These are phyloP conservation scores for Kodamaea fungicola DNA, from an alignment of 1,139 yeast genomes.

Conservation along the genomic window DNA sequence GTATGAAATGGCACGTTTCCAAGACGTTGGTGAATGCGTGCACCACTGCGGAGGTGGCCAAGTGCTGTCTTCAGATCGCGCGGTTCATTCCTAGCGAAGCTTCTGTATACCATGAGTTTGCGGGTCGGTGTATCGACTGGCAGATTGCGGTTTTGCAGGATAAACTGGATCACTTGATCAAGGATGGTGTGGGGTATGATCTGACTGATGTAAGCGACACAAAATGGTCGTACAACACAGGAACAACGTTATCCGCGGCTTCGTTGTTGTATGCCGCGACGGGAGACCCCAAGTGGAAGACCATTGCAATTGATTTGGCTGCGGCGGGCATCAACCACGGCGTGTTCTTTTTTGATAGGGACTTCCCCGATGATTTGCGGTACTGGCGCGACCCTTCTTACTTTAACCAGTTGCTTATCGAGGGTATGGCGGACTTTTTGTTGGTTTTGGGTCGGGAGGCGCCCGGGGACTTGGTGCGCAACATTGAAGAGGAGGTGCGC, in stretches of 20 bases:
- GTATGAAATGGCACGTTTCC: constrained; percentile 64
- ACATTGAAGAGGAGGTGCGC: constrained; percentile 41
- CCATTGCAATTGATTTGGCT: constrained; percentile 58
- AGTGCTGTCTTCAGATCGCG: constrained; percentile 60
- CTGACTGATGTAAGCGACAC: constrained; percentile 43
- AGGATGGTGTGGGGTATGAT: constrained; percentile 59
- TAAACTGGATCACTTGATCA: constrained; percentile 52
- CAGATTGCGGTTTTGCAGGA: constrained; percentile 51
- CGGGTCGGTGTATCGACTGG: constrained; percentile 54
- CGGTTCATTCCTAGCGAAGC: constrained; percentile 49
- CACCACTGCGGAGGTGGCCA: constrained; percentile 70
- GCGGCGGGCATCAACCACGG: constrained; percentile 56
- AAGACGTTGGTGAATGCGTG: constrained; percentile 62
- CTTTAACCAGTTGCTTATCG: constrained; percentile 62
- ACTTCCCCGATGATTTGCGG: constrained; percentile 53
- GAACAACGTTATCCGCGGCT: constrained; percentile 59
- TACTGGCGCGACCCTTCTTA: constrained; percentile 66
- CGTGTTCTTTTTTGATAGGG: constrained; percentile 62
- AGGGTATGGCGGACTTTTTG: constrained; percentile 67
- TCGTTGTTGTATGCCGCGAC: constrained; percentile 52
- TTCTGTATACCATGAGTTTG: constrained; percentile 46
- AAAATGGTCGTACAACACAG: constrained; percentile 72
- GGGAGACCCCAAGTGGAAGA: constrained; percentile 50
- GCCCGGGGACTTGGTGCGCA: constrained; percentile 32
- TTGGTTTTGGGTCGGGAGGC: constrained; percentile 47